These are phyloP conservation scores for Trichomonas vaginalis DNA, from an alignment of 208 protist species.

Conservation along the genomic window DNA sequence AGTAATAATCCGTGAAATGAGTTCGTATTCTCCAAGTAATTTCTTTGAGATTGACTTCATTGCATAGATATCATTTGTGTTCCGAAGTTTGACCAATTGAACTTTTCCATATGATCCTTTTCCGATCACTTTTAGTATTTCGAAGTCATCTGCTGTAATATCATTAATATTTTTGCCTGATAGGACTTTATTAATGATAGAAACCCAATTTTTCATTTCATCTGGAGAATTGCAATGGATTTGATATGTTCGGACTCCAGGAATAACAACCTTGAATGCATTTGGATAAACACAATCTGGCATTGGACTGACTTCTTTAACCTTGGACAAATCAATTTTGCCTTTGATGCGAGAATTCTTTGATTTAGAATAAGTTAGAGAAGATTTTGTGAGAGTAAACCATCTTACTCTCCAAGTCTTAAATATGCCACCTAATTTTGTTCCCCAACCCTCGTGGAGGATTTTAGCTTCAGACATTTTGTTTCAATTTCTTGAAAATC, in stretches of 20 bases:
- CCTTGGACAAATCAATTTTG: neutral
- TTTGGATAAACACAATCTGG: too few relatives aligned
- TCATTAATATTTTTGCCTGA: too few relatives aligned
- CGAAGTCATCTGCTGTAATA: slow-evolving; percentile 41
- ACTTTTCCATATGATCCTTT: slow-evolving; percentile 55
- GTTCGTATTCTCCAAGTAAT: neutral
- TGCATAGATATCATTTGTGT: neutral
- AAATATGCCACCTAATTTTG: neutral
- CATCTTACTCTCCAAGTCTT: neutral
- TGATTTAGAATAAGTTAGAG: neutral
- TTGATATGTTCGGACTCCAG: too few relatives aligned
- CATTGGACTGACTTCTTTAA: too few relatives aligned
- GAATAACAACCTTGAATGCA: too few relatives aligned
- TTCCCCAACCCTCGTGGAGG: neutral
- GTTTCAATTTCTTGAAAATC: too few relatives aligned
- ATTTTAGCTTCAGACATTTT: neutral
- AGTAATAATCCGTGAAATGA: slow-evolving; percentile 44
- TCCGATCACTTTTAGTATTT: slow-evolving; percentile 48
- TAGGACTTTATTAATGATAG: too few relatives aligned
- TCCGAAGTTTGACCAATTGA: neutral
- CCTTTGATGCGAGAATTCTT: neutral
- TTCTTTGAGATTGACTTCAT: neutral
- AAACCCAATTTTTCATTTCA: too few relatives aligned
- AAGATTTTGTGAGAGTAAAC: neutral
- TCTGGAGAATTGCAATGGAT: too few relatives aligned